These are phyloP conservation scores for Microdochium trichocladiopsis DNA, from an alignment of 2,329 filamentous ascomycete species.

Conservation along the genomic window DNA sequence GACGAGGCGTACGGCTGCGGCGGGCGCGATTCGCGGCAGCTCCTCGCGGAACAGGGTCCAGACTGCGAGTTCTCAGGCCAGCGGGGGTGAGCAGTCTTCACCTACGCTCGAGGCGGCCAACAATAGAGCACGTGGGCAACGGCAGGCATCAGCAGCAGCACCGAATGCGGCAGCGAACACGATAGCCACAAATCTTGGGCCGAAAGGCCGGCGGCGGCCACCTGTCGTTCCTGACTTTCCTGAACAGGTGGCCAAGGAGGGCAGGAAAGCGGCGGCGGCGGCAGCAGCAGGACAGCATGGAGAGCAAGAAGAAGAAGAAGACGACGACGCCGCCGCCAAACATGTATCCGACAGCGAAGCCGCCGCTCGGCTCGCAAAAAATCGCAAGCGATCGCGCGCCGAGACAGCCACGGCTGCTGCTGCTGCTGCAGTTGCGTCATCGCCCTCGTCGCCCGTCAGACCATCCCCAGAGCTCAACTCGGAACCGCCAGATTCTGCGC, in stretches of 20 bases:
- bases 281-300: too few species aligned
- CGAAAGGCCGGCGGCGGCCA: not conserved
- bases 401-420: too few species aligned
- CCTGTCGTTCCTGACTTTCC: not conserved
- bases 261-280: slow-evolving; percentile 11
- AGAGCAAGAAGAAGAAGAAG: slow-evolving; percentile 11
- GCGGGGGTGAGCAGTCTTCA: not conserved
- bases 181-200: not conserved
- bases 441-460: slow-evolving; percentile 6
- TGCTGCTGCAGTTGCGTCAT: slow-evolving; percentile 25
- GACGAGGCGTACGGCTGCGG: not conserved
- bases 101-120: not conserved
- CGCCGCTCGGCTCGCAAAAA: slow-evolving; percentile 24
- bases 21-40: not conserved
- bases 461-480: slow-evolving; percentile 34
- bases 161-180: not conserved
- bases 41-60: not conserved
- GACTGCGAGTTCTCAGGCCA: not conserved
- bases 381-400: slow-evolving; percentile 40
- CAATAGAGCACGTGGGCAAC: not conserved
- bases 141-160: too few species aligned
- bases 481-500: slow-evolving; percentile 19
- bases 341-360: slow-evolving; percentile 36
- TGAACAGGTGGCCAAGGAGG: slow-evolving; percentile 3
- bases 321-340: slow-evolving; percentile 26